Conservation (phyloP, 352 stramenopile genomes). For the Globisporangium orthogonon region DNA sequence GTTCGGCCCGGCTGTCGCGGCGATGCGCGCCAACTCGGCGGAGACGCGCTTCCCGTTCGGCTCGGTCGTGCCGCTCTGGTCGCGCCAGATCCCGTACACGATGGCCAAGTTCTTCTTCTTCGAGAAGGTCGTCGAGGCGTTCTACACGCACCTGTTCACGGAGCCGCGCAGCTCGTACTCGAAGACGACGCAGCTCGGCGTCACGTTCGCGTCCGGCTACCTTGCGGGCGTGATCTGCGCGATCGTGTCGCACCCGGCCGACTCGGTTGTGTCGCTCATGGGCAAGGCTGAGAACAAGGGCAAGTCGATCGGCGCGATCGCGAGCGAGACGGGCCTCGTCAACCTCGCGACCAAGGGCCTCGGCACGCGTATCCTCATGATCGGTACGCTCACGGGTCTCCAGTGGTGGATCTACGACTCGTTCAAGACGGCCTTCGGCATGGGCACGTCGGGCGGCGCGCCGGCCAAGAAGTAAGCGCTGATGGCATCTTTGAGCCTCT, state of each 20-base stretch:
- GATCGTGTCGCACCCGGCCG: constrained; percentile 98
- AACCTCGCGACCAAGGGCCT: constrained; percentile 88
- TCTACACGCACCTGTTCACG: constrained; percentile 89
- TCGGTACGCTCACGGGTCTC: constrained; percentile 93
- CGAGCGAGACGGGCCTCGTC: constrained; percentile 63
- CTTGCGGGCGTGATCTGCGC: constrained; percentile 98
- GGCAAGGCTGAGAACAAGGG: constrained; percentile 89
- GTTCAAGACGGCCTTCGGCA: constrained; percentile 91
- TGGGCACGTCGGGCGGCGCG: constrained; percentile 86
- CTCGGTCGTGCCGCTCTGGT: constrained; percentile 87
- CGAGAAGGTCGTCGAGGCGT: constrained; percentile 84
- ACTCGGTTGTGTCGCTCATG: constrained; percentile 98
- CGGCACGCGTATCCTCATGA: constrained; percentile 94
- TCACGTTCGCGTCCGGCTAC: constrained; percentile 98
- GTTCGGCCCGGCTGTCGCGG: constrained; percentile 77
- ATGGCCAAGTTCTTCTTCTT: constrained; percentile 99
- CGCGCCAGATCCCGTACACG: constrained; percentile 97
- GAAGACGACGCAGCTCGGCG: constrained; percentile 92
- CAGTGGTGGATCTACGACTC: constrained; percentile 97
- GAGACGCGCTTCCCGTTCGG: constrained; percentile 91
- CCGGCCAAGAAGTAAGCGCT: constrained; percentile 55
- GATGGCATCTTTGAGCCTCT: neutral
- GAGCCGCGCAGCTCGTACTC: constrained; percentile 89
- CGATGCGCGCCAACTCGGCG: constrained; percentile 86
- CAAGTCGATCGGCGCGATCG: constrained; percentile 88